phyloP scores from a whole-genome alignment of 1,139 yeast genomes.

The Torulaspora pretoriensis region DNA sequence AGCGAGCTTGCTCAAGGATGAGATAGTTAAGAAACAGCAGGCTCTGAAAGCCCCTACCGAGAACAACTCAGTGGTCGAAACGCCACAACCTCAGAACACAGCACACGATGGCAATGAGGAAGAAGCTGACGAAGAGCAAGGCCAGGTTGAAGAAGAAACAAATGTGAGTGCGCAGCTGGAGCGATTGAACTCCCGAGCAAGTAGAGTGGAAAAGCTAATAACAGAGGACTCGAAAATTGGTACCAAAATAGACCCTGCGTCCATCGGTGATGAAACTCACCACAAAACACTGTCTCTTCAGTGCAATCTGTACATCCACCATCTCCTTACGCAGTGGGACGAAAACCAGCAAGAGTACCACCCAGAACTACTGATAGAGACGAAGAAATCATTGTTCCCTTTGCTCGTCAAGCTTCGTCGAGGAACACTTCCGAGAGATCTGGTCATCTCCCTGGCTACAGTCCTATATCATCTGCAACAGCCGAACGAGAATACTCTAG shows the following conservation, averaged over 20 bases:
- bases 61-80: constrained; percentile 3
- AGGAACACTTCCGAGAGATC: constrained; percentile 41
- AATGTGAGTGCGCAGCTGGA: constrained; percentile 18
- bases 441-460: constrained; percentile 57
- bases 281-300: constrained; percentile 36
- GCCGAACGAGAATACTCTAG: constrained; percentile 45
- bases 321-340: constrained; percentile 47
- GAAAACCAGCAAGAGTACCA: constrained; percentile 16
- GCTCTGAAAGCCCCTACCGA: constrained; percentile 9
- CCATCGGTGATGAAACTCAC: constrained; percentile 12
- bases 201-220: constrained; percentile 14
- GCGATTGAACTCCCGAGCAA: constrained; percentile 34
- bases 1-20: constrained; percentile 33
- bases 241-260: constrained; percentile 31
- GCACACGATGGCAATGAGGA: constrained; percentile 9
- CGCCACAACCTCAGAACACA: constrained; percentile 1
- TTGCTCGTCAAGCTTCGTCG: constrained; percentile 57
- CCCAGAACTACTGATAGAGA: constrained; percentile 41
- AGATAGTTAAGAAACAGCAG: constrained; percentile 39
- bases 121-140: constrained; percentile 19
- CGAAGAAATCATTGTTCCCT: constrained; percentile 58
- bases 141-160: constrained; percentile 18
- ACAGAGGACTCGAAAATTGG: constrained; percentile 28
- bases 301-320: constrained; percentile 49
- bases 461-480: constrained; percentile 58